Percentiles rank a stretch among this genome's conserved stretches.
Evolutionary conservation across 768 basidiomycete genomes (phyloP).

Genomic region (Lactifluus volemus): DNA sequence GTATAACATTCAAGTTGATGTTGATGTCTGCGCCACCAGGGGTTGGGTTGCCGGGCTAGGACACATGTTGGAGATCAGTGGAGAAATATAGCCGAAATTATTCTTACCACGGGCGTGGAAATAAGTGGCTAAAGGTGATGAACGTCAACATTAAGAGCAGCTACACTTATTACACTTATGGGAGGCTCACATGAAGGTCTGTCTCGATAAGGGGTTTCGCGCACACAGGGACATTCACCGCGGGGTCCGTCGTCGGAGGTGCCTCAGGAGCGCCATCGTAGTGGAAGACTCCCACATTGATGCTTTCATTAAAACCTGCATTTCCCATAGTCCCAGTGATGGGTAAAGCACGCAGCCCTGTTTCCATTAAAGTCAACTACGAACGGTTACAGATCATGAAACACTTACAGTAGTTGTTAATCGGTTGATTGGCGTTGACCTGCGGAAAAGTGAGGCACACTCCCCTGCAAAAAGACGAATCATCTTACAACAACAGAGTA

Average conservation of each 20-base stretch:
- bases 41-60: conserved; percentile 21
- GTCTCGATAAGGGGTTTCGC: conserved; percentile 15
- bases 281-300: conserved; percentile 33
- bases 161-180: not conserved
- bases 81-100: not conserved
- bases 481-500: conserved; percentile 24
- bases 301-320: conserved; percentile 19
- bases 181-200: conserved; percentile 14
- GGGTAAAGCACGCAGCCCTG: conserved; percentile 22
- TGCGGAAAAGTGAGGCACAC: not conserved
- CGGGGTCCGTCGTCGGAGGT: conserved; percentile 26
- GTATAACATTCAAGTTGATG: conserved; percentile 14
- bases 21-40: conserved; percentile 21
- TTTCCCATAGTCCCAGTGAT: conserved; percentile 21
- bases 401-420: conserved; percentile 37
- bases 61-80: not conserved
- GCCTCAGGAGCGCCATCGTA: conserved; percentile 28
- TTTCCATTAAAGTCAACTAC: not conserved
- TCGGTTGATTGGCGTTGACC: conserved; percentile 33
- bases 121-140: conserved; percentile 9
- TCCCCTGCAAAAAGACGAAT: not conserved
- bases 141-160: not conserved
- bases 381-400: not conserved
- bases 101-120: conserved; percentile 10
- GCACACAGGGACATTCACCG: not conserved